These are phyloP conservation scores for Rheum nobile DNA, from an alignment of 148 eudicot species.

Conservation along the genomic window DNA sequence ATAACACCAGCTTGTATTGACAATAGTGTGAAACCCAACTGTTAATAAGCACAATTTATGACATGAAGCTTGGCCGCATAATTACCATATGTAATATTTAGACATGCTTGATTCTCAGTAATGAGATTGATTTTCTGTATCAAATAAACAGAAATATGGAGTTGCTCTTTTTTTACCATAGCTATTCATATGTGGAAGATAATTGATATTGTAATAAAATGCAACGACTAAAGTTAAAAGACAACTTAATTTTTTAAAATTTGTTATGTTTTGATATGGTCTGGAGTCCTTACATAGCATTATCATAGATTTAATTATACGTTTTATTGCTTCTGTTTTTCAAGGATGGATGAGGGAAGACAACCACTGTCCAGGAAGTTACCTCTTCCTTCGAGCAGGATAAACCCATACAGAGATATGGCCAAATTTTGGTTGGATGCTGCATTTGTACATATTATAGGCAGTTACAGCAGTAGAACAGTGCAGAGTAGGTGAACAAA, in stretches of 20 bases:
- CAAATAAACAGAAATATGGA: background rate
- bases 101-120: background rate
- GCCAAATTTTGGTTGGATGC: too few species aligned
- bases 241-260: background rate
- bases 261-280: background rate
- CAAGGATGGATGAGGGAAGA: constrained; percentile 94
- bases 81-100: too few species aligned
- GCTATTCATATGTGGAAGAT: background rate
- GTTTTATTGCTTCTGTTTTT: constrained; percentile 12
- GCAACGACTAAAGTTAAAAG: background rate
- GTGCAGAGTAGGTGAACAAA: too few species aligned
- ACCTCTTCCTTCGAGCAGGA: constrained; percentile 87
- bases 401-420: constrained; percentile 92
- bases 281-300: background rate
- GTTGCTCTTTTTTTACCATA: background rate
- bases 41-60: too few species aligned
- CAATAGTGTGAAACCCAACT: background rate
- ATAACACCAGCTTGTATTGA: background rate
- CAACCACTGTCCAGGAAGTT: constrained; percentile 85
- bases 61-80: too few species aligned
- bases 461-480: too few species aligned
- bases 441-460: too few species aligned
- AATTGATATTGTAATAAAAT: background rate
- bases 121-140: background rate
- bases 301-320: background rate